A percentile compares a stretch with the other conserved stretches of the same genome.
Evolutionary conservation across 169 alveolate species (phyloP).

Genomic region (Theileria annulata): DNA sequence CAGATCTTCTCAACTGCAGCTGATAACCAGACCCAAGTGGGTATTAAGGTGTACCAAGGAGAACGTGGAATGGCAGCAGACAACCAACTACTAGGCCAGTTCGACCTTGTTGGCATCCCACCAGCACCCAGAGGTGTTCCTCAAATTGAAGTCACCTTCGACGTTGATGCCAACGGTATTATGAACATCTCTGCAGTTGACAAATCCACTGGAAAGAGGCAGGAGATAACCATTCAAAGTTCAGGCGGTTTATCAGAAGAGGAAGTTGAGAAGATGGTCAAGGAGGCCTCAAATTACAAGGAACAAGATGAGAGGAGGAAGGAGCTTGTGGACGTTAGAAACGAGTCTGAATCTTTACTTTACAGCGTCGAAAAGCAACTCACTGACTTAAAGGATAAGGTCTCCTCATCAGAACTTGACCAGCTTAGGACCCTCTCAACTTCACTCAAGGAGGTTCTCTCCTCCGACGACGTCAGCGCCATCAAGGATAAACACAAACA

Average conservation of each 20-base stretch:
- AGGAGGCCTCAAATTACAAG: constrained; percentile 94
- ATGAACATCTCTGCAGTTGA: constrained; percentile 96
- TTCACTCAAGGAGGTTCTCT: constrained; percentile 76
- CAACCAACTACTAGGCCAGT: constrained; percentile 96
- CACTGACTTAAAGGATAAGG: constrained; percentile 85
- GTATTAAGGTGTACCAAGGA: constrained; percentile 98
- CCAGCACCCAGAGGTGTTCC: constrained; percentile 98
- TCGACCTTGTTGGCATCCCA: constrained; percentile 96
- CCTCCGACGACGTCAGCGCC: constrained; percentile 80
- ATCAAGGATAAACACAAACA: constrained; percentile 84
- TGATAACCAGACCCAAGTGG: constrained; percentile 96
- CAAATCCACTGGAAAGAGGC: constrained; percentile 95
- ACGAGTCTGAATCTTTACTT: constrained; percentile 90
- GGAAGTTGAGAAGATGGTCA: constrained; percentile 93
- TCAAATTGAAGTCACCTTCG: constrained; percentile 94
- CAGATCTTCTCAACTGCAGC: constrained; percentile 97
- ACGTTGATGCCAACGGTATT: constrained; percentile 98
- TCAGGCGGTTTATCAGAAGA: constrained; percentile 94
- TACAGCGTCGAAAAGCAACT: constrained; percentile 88
- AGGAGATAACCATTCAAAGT: constrained; percentile 93
- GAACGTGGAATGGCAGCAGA: constrained; percentile 98
- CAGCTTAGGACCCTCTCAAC: constrained; percentile 80
- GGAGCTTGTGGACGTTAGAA: constrained; percentile 90
- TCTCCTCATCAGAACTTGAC: constrained; percentile 82
- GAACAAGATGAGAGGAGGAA: constrained; percentile 92